Evolutionary conservation across 352 stramenopile species (phyloP).

Genomic region (Synura sp.): DNA sequence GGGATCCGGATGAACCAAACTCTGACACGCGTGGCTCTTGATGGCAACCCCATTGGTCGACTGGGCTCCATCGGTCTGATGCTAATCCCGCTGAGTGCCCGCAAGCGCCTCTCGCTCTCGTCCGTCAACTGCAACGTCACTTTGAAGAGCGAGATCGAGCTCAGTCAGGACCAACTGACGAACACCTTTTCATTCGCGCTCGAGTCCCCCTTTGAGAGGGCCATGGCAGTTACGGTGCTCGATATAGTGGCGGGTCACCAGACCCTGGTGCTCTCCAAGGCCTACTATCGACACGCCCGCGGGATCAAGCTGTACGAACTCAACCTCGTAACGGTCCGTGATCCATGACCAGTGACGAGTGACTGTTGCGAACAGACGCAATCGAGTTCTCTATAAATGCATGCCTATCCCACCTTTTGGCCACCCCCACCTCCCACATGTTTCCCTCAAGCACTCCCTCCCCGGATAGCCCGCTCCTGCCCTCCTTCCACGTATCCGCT

Average conservation of each 20-base stretch:
- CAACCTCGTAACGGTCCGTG: too few species aligned
- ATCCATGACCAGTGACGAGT: too few species aligned
- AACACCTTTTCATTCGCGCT: neutral
- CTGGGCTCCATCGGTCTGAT: neutral
- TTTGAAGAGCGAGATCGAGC: neutral
- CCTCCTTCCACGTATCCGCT: too few species aligned
- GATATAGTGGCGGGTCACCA: neutral
- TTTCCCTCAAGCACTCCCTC: too few species aligned
- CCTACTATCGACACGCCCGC: too few species aligned
- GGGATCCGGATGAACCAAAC: neutral
- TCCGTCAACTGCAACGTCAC: neutral
- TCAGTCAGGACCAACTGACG: neutral
- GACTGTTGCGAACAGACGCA: too few species aligned
- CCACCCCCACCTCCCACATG: too few species aligned
- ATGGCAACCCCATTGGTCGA: slow-evolving; percentile 46
- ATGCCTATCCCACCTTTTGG: too few species aligned
- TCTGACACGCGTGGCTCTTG: slow-evolving; percentile 35
- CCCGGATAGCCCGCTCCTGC: too few species aligned
- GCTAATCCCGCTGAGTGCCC: neutral
- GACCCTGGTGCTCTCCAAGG: too few species aligned
- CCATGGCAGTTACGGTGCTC: neutral
- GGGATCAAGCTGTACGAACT: too few species aligned
- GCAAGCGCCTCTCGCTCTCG: neutral
- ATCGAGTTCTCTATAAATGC: too few species aligned
- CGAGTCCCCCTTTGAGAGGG: neutral